These are phyloP conservation scores for Leucocoprinus sp. DNA, from an alignment of 768 basidiomycete species.

Conservation along the genomic window DNA sequence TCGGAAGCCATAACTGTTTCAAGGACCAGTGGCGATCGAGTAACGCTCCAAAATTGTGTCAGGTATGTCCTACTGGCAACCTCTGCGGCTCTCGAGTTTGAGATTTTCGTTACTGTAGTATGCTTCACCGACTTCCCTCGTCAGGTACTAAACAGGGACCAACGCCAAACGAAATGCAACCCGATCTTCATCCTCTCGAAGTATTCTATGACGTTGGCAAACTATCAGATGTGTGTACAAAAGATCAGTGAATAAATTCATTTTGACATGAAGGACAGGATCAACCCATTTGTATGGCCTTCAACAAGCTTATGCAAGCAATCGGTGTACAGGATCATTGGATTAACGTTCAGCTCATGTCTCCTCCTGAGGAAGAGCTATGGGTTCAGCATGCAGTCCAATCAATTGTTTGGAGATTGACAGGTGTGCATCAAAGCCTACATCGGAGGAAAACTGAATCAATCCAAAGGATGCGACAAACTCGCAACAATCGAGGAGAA, in stretches of 20 bases:
- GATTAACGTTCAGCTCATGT: conserved; percentile 46
- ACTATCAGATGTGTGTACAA: conserved; percentile 43
- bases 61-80: conserved; percentile 33
- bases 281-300: conserved; percentile 63
- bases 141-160: conserved; percentile 37
- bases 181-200: conserved; percentile 68
- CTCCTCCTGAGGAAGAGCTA: conserved; percentile 48
- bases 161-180: conserved; percentile 63
- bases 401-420: conserved; percentile 60
- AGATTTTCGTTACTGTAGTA: conserved; percentile 29
- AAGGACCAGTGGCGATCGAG: conserved; percentile 60
- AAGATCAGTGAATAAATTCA: no score
- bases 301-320: conserved; percentile 60
- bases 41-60: conserved; percentile 73
- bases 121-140: conserved; percentile 64
- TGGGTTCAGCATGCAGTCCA: conserved; percentile 71
- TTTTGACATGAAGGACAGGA: conserved; percentile 31
- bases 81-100: background rate
- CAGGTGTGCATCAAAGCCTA: conserved; percentile 37
- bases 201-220: conserved; percentile 72
- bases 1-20: conserved; percentile 74
- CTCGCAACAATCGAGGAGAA: conserved; percentile 62
- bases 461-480: conserved; percentile 48
- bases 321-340: conserved; percentile 65
- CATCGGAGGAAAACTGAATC: conserved; percentile 8